Conservation (phyloP, 139 green algal species). For the Coelastrella sp. region DNA sequence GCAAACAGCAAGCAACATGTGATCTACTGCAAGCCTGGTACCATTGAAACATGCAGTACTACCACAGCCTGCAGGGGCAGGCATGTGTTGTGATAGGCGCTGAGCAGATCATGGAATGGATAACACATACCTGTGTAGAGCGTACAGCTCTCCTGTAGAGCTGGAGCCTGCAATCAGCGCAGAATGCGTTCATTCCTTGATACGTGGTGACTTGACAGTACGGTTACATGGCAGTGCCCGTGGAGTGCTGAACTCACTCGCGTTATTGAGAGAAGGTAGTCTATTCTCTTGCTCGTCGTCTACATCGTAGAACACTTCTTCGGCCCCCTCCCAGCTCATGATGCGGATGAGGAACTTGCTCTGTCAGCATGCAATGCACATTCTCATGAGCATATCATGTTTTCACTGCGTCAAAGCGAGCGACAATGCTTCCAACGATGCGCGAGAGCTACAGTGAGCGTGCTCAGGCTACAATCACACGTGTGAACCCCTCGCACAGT, state of each 20-base stretch:
- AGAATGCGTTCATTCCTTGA: not conserved
- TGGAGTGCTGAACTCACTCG: not conserved
- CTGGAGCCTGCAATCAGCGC: not conserved
- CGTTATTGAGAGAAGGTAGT: not conserved
- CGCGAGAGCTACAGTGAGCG: too few relatives aligned
- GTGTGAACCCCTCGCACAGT: too few relatives aligned
- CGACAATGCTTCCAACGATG: too few relatives aligned
- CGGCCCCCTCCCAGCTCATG: not conserved
- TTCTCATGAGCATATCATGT: too few relatives aligned
- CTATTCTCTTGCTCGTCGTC: not conserved
- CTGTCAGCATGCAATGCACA: too few relatives aligned
- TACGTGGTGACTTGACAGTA: too few relatives aligned
- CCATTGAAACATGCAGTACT: too few relatives aligned
- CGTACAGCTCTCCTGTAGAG: not conserved
- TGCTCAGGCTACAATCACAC: too few relatives aligned
- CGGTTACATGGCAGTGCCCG: not conserved
- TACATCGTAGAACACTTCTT: slow-evolving; percentile 8
- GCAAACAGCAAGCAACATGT: too few relatives aligned
- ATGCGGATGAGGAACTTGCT: not conserved
- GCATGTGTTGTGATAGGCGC: not conserved
- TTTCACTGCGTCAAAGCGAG: too few relatives aligned
- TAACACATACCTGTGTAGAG: slow-evolving; percentile 1
- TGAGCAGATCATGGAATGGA: not conserved
- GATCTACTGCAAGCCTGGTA: too few relatives aligned
- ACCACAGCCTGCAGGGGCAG: too few relatives aligned